Evolutionary conservation across 192 early-diverging fungal genomes (phyloP).

Genomic region (Ambispora gerdemannii): DNA sequence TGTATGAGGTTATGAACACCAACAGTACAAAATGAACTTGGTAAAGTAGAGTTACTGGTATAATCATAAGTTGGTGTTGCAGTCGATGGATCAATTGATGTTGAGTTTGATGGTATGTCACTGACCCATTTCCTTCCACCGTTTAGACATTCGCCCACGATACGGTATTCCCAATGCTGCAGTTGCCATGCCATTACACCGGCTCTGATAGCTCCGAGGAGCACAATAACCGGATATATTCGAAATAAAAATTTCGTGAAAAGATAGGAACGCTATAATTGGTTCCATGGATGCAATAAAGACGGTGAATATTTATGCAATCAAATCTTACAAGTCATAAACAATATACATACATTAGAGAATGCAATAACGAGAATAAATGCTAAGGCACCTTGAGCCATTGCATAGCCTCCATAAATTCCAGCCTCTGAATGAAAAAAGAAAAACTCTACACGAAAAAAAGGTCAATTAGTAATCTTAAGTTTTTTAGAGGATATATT

Average conservation of each 20-base stretch:
- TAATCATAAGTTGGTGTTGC: not conserved
- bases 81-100: not conserved
- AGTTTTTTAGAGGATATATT: not conserved
- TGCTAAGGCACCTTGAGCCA: constrained; percentile 7
- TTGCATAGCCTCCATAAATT: constrained; percentile 28
- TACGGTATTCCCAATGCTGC: not conserved
- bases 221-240: constrained; percentile 7
- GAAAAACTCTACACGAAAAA: constrained; percentile 24
- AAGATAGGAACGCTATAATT: constrained; percentile 3
- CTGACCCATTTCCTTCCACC: constrained; percentile 14
- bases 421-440: not conserved
- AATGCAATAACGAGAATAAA: not conserved
- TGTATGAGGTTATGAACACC: not conserved
- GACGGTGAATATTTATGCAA: not conserved
- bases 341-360: not conserved
- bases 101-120: not conserved
- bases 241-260: not conserved
- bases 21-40: constrained; percentile 1
- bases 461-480: not conserved
- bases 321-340: not conserved
- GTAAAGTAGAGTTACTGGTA: not conserved
- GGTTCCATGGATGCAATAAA: not conserved
- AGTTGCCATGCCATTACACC: constrained; percentile 24
- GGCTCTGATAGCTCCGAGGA: constrained; percentile 13
- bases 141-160: constrained; percentile 8